Evolutionary conservation across 208 protist species (phyloP), one percentile per base, ranked within the genome.

Genomic region (Leishmania arabica): DNA sequence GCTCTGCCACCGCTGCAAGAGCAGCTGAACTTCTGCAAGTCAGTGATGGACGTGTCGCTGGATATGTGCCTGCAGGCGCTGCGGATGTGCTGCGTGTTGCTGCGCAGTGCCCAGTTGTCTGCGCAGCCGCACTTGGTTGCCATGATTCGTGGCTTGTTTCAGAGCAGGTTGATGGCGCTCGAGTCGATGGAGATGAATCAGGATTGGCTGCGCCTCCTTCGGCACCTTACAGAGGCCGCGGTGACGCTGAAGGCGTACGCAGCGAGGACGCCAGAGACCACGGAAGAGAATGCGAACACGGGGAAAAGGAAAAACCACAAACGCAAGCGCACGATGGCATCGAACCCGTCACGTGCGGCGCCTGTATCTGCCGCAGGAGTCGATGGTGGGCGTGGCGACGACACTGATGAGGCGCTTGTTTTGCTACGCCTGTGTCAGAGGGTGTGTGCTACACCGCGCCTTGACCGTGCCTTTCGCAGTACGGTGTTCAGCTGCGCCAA

Each of bases 201-300:
- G 42, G 92, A 95, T 40, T 97, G 94, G 94, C 90, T 96, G 72
- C 91, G 95, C 11, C 84, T 96, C 0, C 86, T 97, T 60, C 87
- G 91, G 34, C 87, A 85, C 40, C 69, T 95, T 49, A 90, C 91
- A 8, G 92, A 94, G 75, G 86, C 84, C 34, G 77, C 93, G 3
- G 83, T 97, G 21, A 93, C 91, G 51, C 84, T 95, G 71, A 71
- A 84, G 34, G 84, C 87, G 11, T 93, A 90, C 86, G 40, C 37
- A 15, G 53, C 27, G 34, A 74, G 65, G 56, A 9, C 49, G 4
- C 11, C 31, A 74, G 49, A 78, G 31, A 72, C 65, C 31, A 9
- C 4, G 47, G 51, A 78, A 37, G 62, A 15, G n/a, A 74, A 62
- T 17, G 42, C 58, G 37, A 68, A 6, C 42, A 31, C 27, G 2